Evolutionary conservation across 306 rosid species (phyloP).

Genomic region (Prunus dulcis): DNA sequence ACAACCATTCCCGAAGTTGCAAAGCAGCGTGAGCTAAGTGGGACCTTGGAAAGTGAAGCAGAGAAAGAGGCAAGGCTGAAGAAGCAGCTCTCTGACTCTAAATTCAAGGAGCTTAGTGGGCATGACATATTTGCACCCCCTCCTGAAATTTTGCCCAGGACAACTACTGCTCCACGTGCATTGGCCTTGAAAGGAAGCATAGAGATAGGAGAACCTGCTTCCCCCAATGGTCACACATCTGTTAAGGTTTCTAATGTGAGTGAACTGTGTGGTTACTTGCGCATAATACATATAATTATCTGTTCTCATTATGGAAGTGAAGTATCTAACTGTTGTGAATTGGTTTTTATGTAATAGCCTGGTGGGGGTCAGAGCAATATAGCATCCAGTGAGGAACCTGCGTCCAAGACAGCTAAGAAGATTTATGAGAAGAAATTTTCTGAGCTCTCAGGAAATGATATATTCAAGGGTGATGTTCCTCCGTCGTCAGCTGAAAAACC

Average conservation of each 20-base stretch:
- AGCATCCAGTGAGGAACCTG: conserved; percentile 44
- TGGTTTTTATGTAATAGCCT: conserved; percentile 31
- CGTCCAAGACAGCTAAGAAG: conserved; percentile 77
- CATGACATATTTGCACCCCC: conserved; percentile 97
- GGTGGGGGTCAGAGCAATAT: conserved; percentile 43
- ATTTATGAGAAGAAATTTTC: conserved; percentile 68
- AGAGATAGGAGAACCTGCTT: conserved; percentile 57
- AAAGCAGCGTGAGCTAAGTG: conserved; percentile 95
- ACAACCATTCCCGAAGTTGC: conserved; percentile 80
- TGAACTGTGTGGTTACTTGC: conserved; percentile 30
- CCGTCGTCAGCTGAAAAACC: conserved; percentile 79
- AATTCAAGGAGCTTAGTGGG: conserved; percentile 91
- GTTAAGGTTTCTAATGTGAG: conserved; percentile 34
- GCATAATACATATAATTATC: not conserved
- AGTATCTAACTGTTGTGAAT: conserved; percentile 14
- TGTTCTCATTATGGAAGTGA: not conserved
- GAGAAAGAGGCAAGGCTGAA: conserved; percentile 63
- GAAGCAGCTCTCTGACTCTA: conserved; percentile 90
- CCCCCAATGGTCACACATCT: conserved; percentile 45
- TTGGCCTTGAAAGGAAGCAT: conserved; percentile 83
- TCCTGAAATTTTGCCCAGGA: conserved; percentile 87
- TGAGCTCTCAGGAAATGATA: conserved; percentile 81
- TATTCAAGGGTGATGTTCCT: conserved; percentile 73
- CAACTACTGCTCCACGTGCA: conserved; percentile 61
- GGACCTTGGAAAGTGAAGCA: conserved; percentile 80